A percentile compares a stretch with the other conserved stretches of the same genome.
phyloP scores from a whole-genome alignment of 768 basidiomycete genomes.

The Mycena rebaudengoi region DNA sequence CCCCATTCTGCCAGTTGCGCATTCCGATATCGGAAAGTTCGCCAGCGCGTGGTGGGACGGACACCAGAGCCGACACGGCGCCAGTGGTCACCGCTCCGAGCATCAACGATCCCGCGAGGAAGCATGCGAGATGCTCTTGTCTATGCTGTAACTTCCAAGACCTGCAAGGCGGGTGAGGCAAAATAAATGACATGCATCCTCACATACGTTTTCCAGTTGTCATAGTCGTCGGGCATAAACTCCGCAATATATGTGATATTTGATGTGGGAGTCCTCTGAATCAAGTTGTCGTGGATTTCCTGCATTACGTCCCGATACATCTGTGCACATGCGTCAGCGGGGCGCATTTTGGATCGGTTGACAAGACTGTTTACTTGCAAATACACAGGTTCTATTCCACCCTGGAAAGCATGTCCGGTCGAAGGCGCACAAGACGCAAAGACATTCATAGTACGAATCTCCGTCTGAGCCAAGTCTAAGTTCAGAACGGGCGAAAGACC shows the following conservation, averaged over 20 bases:
- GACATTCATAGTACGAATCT: conserved; percentile 85
- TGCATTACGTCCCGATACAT: conserved; percentile 81
- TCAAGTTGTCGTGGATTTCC: conserved; percentile 68
- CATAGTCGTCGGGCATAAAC: conserved; percentile 52
- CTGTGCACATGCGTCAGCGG: no score
- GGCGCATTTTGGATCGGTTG: no score
- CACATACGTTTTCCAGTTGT: conserved; percentile 35
- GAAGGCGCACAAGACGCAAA: conserved; percentile 28
- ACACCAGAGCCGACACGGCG: conserved; percentile 45
- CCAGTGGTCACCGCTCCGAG: conserved; percentile 71
- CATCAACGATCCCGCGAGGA: conserved; percentile 80
- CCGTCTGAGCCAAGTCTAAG: conserved; percentile 82
- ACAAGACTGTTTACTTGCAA: no score
- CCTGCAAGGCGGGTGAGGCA: conserved; percentile 36
- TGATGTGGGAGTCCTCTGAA: conserved; percentile 57
- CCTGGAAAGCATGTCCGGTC: conserved; percentile 38
- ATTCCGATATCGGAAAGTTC: conserved; percentile 55
- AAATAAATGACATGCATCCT: conserved; percentile 36
- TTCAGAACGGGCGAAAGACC: conserved; percentile 50
- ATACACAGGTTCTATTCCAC: conserved; percentile 68
- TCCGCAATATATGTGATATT: conserved; percentile 73
- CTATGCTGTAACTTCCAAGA: conserved; percentile 67
- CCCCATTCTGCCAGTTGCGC: conserved; percentile 74
- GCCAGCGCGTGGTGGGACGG: conserved; percentile 58
- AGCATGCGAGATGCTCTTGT: conserved; percentile 87